Base-by-base conservation (phyloP, 176 grass and related monocot species). In the Aegilops tauschii region DNA sequence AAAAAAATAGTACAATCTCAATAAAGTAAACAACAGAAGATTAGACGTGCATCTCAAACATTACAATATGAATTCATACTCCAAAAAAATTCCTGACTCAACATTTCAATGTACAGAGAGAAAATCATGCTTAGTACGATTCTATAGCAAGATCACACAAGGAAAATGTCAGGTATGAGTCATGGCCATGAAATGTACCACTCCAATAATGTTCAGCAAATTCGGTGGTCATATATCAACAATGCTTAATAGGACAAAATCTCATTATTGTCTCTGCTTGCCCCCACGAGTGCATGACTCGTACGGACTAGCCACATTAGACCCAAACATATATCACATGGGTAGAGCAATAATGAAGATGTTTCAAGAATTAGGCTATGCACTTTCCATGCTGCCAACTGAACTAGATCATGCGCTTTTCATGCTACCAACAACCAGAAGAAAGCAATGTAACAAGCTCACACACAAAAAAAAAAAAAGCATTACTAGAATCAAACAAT, bases 181-280 rank as follows among this genome's bases (percentile, higher is more conserved):
- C 17, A 44, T 21, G 82, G 40, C 39, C 44, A 37, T 65, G 64
- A 76, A 30, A 76, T 83, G 73, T 39, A 78, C 49, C 58, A 14
- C 3, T n/a, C 12, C 37, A 80, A 80, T 81, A 72, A 72, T 31
- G 69, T 63, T 44, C 35, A 80, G 27, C 28, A 47, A 29, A 80
- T 72, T 13, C 3, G 34, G 65, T 78, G 23, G 28, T 35, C 35
- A 82, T 54, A 65, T 66, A 85, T 75, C 28, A 65, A 27, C 52
- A 40, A 59, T 5, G 25, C 28, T 50, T 47, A 79, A 80, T 64
- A 85, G 23, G 42, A 71, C 40, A 81, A 49, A 18, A 83, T 73
- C 61, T 75, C 88, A 85, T 76, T 81, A 69, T 73, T 73, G 74
- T 84, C 44, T 81, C 44, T 68, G 5, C 44, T 67, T 42, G 63